Percentiles rank a stretch among this genome's conserved stretches.
Conservation (phyloP, 306 rosid genomes). For the Rubus idaeus region DNA sequence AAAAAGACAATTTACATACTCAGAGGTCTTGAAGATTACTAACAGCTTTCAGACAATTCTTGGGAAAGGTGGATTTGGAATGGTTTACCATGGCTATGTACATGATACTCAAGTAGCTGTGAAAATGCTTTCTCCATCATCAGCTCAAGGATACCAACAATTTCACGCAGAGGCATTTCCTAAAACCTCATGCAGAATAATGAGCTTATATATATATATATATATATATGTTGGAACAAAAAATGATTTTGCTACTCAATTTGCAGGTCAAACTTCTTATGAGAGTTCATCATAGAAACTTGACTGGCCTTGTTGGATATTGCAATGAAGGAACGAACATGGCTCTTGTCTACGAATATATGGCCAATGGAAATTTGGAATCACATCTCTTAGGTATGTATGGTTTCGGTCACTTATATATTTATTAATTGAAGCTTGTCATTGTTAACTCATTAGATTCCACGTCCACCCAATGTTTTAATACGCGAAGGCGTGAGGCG, state of each 20-base stretch:
- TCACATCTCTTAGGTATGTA: slow-evolving; percentile 33
- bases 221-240: not conserved
- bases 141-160: slow-evolving; percentile 44
- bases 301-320: slow-evolving; percentile 34
- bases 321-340: slow-evolving; percentile 4
- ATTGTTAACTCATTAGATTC: not conserved
- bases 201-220: not conserved
- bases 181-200: not conserved
- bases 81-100: slow-evolving; percentile 46
- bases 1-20: slow-evolving; percentile 37
- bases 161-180: slow-evolving; percentile 54
- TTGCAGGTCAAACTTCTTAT: slow-evolving; percentile 45
- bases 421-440: not conserved
- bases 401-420: not conserved
- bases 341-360: slow-evolving; percentile 8
- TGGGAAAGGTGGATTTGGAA: slow-evolving; percentile 63
- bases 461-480: too few species aligned
- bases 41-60: slow-evolving; percentile 40
- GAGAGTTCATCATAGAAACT: slow-evolving; percentile 51
- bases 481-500: too few species aligned
- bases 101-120: slow-evolving; percentile 55
- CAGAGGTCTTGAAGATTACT: slow-evolving; percentile 39
- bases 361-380: slow-evolving; percentile 17
- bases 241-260: not conserved
- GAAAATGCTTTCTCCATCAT: slow-evolving; percentile 47